Evolutionary conservation across 805 yeast species (phyloP).

Genomic region (Suhomyces vadensis): DNA sequence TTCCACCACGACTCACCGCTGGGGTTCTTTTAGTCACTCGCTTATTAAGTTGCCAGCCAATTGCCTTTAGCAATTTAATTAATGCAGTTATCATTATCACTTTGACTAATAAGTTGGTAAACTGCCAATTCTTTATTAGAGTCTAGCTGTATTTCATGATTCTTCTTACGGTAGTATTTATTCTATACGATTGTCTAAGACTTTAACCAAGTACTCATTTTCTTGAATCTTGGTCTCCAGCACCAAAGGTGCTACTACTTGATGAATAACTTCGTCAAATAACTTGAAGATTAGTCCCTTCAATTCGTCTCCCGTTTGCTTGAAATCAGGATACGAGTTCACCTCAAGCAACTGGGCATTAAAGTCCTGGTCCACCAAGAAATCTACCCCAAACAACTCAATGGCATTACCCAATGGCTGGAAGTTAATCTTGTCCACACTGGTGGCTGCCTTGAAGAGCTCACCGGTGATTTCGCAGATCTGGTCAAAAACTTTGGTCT

Average conservation of each 20-base stretch:
- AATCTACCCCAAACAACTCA: constrained; percentile 89
- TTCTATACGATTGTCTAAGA: neutral
- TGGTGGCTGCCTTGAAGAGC: constrained; percentile 75
- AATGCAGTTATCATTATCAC: too few relatives aligned
- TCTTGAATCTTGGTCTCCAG: neutral
- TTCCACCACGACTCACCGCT: too few relatives aligned
- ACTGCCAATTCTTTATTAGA: too few relatives aligned
- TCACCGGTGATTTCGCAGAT: constrained; percentile 67
- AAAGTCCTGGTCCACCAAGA: constrained; percentile 60
- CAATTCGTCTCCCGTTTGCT: constrained; percentile 85
- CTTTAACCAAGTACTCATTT: neutral
- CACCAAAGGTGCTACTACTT: constrained; percentile 20
- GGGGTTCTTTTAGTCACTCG: too few relatives aligned
- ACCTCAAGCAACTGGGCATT: constrained; percentile 73
- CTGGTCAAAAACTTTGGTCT: constrained; percentile 47
- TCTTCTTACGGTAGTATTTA: neutral
- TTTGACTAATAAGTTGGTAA: too few relatives aligned
- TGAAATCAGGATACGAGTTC: constrained; percentile 94
- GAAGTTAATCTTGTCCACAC: constrained; percentile 81
- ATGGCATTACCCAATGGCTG: constrained; percentile 77
- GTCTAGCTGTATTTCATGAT: neutral
- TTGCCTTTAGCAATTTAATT: too few relatives aligned
- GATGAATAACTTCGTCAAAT: constrained; percentile 55
- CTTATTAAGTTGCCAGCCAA: too few relatives aligned
- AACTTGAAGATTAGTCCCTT: constrained; percentile 65